Base-by-base conservation (phyloP, 1,284 basidiomycete genomes). In the Blastosporella zonata region DNA sequence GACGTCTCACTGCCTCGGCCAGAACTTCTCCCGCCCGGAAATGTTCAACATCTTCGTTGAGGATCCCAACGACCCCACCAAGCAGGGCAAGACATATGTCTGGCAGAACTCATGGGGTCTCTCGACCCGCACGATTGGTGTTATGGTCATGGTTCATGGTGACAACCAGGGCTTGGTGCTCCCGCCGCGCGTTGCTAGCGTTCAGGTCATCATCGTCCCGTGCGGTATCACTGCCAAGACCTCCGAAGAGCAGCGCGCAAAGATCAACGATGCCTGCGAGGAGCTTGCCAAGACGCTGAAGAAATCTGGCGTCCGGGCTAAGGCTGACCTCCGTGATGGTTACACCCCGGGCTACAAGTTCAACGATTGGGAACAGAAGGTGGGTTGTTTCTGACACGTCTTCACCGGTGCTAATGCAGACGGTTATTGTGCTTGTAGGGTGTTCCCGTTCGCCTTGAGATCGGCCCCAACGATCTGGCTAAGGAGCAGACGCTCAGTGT, bases 21-120 rank as follows among this genome's bases (percentile, higher is more conserved):
- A 98, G 73, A 99, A 99, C 79, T 99, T 99, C 71, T 95, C 92
- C 37, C 87, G 86, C 59, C 81, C 87, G 41, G 86, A 89, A 67
- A 99, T 99, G 96, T 99, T 99, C 74, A 91, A 97, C 70, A 98
- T 99, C 66, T 79, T 84, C 49, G 96, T 99, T 57, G 95, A 98
- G 70, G 93, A 97, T 66, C 93, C 94, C 17, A 86, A 81, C 50
- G 85, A 87, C 57, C 74, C 81, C 15, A 73, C 75, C 2, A 77
- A 77, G n/a, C 78, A 81, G 57, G 73, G 75, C 50, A 93, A 92
- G 74, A 70, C 80, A 0, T 87, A 86, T 60, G 94, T 93, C 13
- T 98, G 93, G 93, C 96, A 99, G 71, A 99, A 98, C 74, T 95
- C 91, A 44, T 99, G 96, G 97, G 97, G 97, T 64, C 73, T 99